These are phyloP conservation scores for Penicillium brevicompactum DNA, from an alignment of 2,329 filamentous ascomycete genomes.

Conservation along the genomic window DNA sequence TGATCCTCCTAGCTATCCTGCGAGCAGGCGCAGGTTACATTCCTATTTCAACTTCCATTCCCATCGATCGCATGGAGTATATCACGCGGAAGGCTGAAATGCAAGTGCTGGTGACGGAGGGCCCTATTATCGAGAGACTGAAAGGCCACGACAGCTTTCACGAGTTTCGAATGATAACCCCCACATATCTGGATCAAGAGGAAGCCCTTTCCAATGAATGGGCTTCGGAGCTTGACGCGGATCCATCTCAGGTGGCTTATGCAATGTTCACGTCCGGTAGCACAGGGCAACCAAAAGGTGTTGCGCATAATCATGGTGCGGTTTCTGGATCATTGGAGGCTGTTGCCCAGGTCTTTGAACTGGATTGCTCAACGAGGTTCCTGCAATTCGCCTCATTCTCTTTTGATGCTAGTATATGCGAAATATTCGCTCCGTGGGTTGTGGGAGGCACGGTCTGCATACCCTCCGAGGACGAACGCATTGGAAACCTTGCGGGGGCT, in stretches of 20 bases:
- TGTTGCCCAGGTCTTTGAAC: constrained; percentile 22
- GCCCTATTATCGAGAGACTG: no score
- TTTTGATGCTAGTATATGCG: constrained; percentile 19
- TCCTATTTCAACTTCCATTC: neutral
- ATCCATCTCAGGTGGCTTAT: neutral
- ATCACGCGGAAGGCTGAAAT: neutral
- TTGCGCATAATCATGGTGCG: constrained; percentile 38
- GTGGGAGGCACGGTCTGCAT: constrained; percentile 19
- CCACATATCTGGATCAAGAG: neutral
- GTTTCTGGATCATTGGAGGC: neutral
- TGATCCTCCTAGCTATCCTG: neutral
- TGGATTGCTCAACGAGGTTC: neutral
- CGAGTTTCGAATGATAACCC: neutral
- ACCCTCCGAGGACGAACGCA: constrained; percentile 10
- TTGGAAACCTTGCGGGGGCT: constrained; percentile 3
- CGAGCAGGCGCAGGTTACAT: neutral
- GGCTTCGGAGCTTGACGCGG: neutral
- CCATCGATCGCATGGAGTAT: neutral
- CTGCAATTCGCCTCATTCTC: constrained; percentile 20
- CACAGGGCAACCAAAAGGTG: constrained; percentile 49
- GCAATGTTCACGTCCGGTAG: constrained; percentile 48
- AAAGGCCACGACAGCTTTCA: no score
- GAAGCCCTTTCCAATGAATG: neutral
- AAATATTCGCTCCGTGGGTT: constrained; percentile 18
- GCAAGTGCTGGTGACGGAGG: no score